Evolutionary conservation across 139 green algal genomes (phyloP).

Genomic region (Tetradesmus lagerheimii): DNA sequence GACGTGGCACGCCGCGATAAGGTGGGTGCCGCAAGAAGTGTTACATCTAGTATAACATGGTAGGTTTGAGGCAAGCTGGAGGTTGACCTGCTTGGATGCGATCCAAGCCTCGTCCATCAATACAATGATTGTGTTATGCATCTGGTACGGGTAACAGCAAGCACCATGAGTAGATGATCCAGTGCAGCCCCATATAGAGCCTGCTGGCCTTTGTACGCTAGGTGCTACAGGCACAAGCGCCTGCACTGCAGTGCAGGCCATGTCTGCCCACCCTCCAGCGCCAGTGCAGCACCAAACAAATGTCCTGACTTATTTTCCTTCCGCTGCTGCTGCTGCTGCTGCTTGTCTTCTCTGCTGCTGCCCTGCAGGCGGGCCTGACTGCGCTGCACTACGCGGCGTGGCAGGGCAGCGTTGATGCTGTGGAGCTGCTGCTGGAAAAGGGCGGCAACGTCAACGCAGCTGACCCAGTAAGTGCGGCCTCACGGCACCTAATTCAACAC

Average conservation of each 20-base stretch:
- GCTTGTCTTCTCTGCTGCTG: not conserved
- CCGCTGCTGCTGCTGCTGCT: not conserved
- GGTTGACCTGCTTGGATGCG: not conserved
- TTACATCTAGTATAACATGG: not conserved
- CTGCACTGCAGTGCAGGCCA: too few relatives aligned
- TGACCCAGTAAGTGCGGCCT: not conserved
- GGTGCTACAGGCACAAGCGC: too few relatives aligned
- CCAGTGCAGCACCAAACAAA: too few relatives aligned
- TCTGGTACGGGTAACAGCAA: too few relatives aligned
- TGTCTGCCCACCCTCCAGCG: too few relatives aligned
- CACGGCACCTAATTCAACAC: too few relatives aligned
- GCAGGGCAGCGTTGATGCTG: constrained; percentile 34
- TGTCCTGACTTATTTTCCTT: too few relatives aligned
- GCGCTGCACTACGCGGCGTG: constrained; percentile 42
- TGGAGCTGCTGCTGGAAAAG: constrained; percentile 28
- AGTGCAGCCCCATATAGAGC: too few relatives aligned
- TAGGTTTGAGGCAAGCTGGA: not conserved
- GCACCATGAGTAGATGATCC: too few relatives aligned
- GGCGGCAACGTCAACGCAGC: not conserved
- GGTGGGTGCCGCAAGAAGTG: not conserved
- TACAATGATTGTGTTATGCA: too few relatives aligned
- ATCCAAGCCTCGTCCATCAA: too few relatives aligned
- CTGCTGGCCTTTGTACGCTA: too few relatives aligned
- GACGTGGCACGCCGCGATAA: constrained; percentile 9
- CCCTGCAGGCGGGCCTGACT: constrained; percentile 9